These are phyloP conservation scores for Fusarium kyushuense DNA, from an alignment of 2,329 filamentous ascomycete species.

Conservation along the genomic window DNA sequence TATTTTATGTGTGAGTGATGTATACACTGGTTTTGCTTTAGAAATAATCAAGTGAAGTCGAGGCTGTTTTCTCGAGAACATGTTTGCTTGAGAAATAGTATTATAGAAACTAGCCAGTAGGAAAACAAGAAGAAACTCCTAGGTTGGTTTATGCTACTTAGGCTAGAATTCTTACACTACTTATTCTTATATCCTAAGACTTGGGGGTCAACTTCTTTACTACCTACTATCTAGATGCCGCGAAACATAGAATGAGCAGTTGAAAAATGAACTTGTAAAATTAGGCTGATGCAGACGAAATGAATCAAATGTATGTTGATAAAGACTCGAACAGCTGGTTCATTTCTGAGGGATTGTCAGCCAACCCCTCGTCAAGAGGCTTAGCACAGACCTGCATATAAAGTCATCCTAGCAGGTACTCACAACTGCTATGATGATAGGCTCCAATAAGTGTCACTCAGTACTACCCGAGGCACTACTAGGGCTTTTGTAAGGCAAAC, in stretches of 20 bases:
- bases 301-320: not conserved
- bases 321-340: not conserved
- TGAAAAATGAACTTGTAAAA: not conserved
- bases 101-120: not conserved
- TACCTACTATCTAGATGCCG: not conserved
- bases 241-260: not conserved
- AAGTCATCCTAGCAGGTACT: not conserved
- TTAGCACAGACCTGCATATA: constrained; percentile 18
- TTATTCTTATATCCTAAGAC: not conserved
- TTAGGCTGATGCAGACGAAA: too few species aligned
- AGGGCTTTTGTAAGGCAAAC: constrained; percentile 11
- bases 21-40: not conserved
- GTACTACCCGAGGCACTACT: not conserved
- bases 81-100: not conserved
- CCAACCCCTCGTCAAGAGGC: constrained; percentile 15
- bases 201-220: not conserved
- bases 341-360: not conserved
- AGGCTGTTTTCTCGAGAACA: not conserved
- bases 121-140: too few species aligned
- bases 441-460: not conserved
- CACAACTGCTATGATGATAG: not conserved
- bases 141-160: too few species aligned
- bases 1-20: not conserved
- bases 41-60: too few species aligned
- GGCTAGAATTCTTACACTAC: too few species aligned